Evolutionary conservation across 148 eudicot species (phyloP).

Genomic region (Dysphania ambrosioides): DNA sequence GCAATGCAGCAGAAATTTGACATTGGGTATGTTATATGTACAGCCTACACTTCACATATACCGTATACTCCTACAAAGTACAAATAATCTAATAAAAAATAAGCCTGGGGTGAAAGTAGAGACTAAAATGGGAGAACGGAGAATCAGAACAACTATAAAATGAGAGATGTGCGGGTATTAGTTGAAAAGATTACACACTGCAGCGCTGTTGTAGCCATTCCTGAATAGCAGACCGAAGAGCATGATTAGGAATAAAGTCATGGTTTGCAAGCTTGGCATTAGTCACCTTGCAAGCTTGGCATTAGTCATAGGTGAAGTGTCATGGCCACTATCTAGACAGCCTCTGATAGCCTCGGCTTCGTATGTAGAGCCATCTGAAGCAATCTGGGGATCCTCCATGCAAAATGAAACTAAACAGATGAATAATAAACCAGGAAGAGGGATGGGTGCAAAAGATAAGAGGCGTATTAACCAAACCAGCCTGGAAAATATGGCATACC

Average conservation of each 20-base stretch:
- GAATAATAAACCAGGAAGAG: background rate
- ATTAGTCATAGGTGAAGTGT: conserved; percentile 81
- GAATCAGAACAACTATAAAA: no score
- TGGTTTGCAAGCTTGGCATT: conserved; percentile 45
- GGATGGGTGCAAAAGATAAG: background rate
- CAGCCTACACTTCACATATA: no score
- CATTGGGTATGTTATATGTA: no score
- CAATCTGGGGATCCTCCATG: conserved; percentile 88
- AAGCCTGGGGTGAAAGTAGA: no score
- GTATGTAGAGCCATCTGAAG: conserved; percentile 87
- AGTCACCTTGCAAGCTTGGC: conserved; percentile 51
- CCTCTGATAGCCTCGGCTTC: no score
- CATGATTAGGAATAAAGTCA: conserved; percentile 63
- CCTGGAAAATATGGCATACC: conserved; percentile 86
- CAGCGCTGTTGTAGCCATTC: conserved; percentile 54
- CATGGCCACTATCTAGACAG: conserved; percentile 72
- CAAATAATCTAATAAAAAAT: no score
- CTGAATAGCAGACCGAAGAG: conserved; percentile 76
- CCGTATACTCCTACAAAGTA: no score
- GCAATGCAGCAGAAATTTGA: no score
- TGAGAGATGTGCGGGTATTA: background rate
- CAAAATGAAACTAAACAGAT: conserved; percentile 14
- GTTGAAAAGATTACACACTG: conserved; percentile 2
- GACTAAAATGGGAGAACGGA: no score
- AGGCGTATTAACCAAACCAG: conserved; percentile 24